Evolutionary conservation across 2,329 filamentous ascomycete species (phyloP).

Genomic region (Huntiella savannae): DNA sequence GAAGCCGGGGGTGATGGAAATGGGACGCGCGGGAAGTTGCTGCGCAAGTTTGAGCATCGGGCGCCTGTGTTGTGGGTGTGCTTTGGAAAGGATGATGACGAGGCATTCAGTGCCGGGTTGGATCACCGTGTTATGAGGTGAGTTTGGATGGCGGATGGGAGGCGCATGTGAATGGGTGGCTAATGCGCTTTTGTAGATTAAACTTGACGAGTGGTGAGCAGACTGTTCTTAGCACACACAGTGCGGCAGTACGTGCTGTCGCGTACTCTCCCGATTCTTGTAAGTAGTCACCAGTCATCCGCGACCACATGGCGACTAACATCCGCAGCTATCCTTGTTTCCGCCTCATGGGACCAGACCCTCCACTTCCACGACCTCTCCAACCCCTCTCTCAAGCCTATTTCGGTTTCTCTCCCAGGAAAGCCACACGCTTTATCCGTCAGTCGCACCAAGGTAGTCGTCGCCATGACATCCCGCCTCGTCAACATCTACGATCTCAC

Average conservation of each 20-base stretch:
- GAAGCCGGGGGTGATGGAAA: constrained; percentile 21
- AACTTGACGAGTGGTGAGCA: constrained; percentile 55
- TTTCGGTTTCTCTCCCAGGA: constrained; percentile 52
- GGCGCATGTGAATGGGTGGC: neutral
- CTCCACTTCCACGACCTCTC: constrained; percentile 62
- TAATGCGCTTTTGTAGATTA: constrained; percentile 23
- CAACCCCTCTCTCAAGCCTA: constrained; percentile 27
- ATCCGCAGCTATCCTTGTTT: constrained; percentile 50
- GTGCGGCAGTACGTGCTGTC: constrained; percentile 61
- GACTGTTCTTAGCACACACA: constrained; percentile 59
- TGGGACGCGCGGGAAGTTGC: constrained; percentile 39
- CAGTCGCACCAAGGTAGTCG: constrained; percentile 63
- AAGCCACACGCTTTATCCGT: constrained; percentile 80
- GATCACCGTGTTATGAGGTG: constrained; percentile 72
- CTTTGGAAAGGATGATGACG: constrained; percentile 65
- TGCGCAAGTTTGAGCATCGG: constrained; percentile 59
- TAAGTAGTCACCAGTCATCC: constrained; percentile 18
- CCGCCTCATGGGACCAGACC: constrained; percentile 83
- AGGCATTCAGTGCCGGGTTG: constrained; percentile 70
- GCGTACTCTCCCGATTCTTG: constrained; percentile 61
- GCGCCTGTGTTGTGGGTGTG: constrained; percentile 82
- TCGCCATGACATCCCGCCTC: constrained; percentile 88
- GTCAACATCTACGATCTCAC: constrained; percentile 86
- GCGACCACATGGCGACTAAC: neutral
- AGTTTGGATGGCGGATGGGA: constrained; percentile 13